Conservation (phyloP, 371 early-diverging fungal genomes). For the Dinochytrium kinnereticum region DNA sequence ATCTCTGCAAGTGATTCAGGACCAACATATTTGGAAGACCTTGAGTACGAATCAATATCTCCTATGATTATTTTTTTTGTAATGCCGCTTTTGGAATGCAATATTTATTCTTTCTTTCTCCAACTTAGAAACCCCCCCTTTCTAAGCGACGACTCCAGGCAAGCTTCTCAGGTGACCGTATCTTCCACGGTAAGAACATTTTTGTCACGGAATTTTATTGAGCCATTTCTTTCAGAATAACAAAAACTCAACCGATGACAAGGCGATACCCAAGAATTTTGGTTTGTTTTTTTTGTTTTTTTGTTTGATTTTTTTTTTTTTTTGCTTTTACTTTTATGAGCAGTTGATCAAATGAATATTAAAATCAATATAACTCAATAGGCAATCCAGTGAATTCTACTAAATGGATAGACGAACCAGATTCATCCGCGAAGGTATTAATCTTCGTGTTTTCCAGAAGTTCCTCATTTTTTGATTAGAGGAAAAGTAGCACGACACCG, state of each 20-base stretch:
- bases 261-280: background rate
- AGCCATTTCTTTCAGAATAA: background rate
- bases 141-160: too few relatives aligned
- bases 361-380: background rate
- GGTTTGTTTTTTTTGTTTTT: background rate
- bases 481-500: background rate
- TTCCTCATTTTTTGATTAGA: background rate
- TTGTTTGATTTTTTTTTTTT: too few relatives aligned
- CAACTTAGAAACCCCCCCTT: too few relatives aligned
- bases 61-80: background rate
- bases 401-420: background rate
- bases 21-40: slow-evolving; percentile 18
- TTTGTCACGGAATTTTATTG: background rate
- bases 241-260: background rate
- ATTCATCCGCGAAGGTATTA: background rate
- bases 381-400: too few relatives aligned
- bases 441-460: background rate
- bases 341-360: too few relatives aligned
- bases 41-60: slow-evolving; percentile 13
- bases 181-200: too few relatives aligned
- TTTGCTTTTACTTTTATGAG: slow-evolving; percentile 6
- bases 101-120: too few relatives aligned
- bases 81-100: background rate
- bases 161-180: too few relatives aligned
- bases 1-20: background rate